phyloP scores from a whole-genome alignment of 805 yeast genomes.

The Scheffersomyces ergatensis region DNA sequence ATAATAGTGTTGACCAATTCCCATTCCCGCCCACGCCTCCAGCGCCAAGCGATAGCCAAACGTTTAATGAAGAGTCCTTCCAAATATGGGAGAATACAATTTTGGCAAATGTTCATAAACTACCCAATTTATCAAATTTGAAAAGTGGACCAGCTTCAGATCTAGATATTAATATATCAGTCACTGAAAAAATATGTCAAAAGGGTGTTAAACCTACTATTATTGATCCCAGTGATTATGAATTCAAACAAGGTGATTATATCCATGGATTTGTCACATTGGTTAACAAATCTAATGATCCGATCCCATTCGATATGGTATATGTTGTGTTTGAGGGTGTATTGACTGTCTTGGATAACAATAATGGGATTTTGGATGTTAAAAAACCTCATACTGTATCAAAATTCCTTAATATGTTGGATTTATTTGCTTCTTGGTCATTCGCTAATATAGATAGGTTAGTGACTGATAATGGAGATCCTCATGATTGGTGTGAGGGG shows the following conservation, averaged over 20 bases:
- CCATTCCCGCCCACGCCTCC: slow-evolving; percentile 12
- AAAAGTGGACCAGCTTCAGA: slow-evolving; percentile 28
- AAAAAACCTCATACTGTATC: slow-evolving; percentile 25
- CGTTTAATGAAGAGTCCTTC: slow-evolving; percentile 22
- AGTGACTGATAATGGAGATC: slow-evolving; percentile 37
- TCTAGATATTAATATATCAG: slow-evolving; percentile 30
- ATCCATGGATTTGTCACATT: slow-evolving; percentile 44
- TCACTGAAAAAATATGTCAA: slow-evolving; percentile 38
- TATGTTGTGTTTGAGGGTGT: slow-evolving; percentile 43
- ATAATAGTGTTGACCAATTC: slow-evolving; percentile 7
- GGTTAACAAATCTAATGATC: slow-evolving; percentile 23
- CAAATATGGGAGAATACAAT: slow-evolving; percentile 41
- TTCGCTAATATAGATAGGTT: slow-evolving; percentile 41
- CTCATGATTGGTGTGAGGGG: slow-evolving; percentile 46
- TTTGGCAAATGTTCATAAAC: slow-evolving; percentile 39
- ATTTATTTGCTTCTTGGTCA: slow-evolving; percentile 44
- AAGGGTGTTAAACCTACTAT: slow-evolving; percentile 35
- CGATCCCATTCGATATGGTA: slow-evolving; percentile 43
- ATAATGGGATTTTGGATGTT: slow-evolving; percentile 22
- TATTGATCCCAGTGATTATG: slow-evolving; percentile 30
- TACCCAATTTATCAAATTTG: slow-evolving; percentile 29
- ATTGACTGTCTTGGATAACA: slow-evolving; percentile 23
- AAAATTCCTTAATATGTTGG: slow-evolving; percentile 42
- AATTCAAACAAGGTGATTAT: slow-evolving; percentile 40
- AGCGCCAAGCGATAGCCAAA: slow-evolving; percentile 2